phyloP scores from a whole-genome alignment of 2,329 filamentous ascomycete genomes.

The Fusarium concolor region DNA sequence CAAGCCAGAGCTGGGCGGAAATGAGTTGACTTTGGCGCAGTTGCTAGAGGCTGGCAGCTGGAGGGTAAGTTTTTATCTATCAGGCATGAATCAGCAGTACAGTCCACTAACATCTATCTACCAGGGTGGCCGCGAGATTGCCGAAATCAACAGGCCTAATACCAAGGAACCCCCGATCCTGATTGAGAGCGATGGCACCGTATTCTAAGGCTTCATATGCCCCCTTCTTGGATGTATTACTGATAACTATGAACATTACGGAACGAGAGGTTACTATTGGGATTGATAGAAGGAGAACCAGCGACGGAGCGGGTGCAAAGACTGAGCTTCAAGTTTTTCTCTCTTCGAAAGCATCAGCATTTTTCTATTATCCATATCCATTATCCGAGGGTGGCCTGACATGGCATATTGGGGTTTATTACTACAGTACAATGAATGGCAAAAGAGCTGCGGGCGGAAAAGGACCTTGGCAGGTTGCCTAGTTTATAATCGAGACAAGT shows the following conservation, averaged over 20 bases:
- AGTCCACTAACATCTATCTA: conserved; percentile 28
- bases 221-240: conserved; percentile 35
- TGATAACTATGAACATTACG: conserved; percentile 34
- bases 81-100: neutral
- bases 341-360: conserved; percentile 39
- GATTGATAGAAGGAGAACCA: conserved; percentile 21
- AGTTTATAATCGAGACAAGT: conserved; percentile 41
- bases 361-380: conserved; percentile 29
- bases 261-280: conserved; percentile 29
- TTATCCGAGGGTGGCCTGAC: conserved; percentile 25
- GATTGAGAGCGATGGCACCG: conserved; percentile 94
- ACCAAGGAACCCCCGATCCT: conserved; percentile 97
- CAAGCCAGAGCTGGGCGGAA: conserved; percentile 71
- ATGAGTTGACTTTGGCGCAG: conserved; percentile 83
- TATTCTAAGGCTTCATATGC: conserved; percentile 73
- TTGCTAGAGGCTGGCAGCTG: conserved; percentile 96
- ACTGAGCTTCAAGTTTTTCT: conserved; percentile 28
- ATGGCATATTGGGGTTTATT: conserved; percentile 11
- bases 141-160: conserved; percentile 93
- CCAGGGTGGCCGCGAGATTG: conserved; percentile 93
- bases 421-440: conserved; percentile 14
- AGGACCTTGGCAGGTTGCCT: conserved; percentile 37
- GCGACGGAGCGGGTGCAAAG: neutral
- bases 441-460: conserved; percentile 35
- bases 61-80: conserved; percentile 75